These are phyloP conservation scores for Mycocentrospora acerina DNA, from an alignment of 2,329 filamentous ascomycete species.

Conservation along the genomic window DNA sequence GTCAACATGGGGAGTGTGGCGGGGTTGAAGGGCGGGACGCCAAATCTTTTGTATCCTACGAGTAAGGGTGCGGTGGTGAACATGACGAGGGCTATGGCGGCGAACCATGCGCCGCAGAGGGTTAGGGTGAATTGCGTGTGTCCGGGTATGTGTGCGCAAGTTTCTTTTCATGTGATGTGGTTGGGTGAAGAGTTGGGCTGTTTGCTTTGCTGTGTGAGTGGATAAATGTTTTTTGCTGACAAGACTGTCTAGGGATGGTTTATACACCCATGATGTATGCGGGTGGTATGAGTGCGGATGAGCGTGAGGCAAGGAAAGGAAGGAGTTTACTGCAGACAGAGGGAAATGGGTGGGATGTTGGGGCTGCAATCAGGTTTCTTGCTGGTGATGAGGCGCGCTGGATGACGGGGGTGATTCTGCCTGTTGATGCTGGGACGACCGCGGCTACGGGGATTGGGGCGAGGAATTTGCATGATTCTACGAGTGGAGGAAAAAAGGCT, in stretches of 20 bases:
- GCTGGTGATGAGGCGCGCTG: constrained; percentile 55
- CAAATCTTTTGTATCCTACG: constrained; percentile 56
- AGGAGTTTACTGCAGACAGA: constrained; percentile 56
- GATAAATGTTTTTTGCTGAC: not conserved
- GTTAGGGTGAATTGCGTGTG: constrained; percentile 60
- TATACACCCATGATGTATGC: constrained; percentile 60
- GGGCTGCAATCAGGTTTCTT: constrained; percentile 54
- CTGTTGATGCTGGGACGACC: constrained; percentile 35
- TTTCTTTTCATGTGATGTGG: no score
- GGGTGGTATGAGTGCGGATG: constrained; percentile 53
- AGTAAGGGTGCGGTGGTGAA: constrained; percentile 58
- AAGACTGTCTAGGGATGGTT: constrained; percentile 48
- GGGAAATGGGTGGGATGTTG: constrained; percentile 58
- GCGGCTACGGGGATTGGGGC: constrained; percentile 31
- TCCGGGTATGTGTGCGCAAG: constrained; percentile 47
- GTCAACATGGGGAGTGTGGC: constrained; percentile 66
- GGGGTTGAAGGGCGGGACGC: constrained; percentile 57
- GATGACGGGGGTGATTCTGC: constrained; percentile 46
- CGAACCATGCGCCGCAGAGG: constrained; percentile 53
- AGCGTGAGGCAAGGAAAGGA: constrained; percentile 51
- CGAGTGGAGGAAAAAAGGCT: no score
- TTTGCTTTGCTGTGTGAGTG: no score
- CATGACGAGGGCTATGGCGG: constrained; percentile 59
- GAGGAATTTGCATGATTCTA: no score
- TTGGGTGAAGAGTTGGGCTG: no score